Base-by-base conservation (phyloP, 108 stramenopile genomes). In the Nitzschia palea region DNA sequence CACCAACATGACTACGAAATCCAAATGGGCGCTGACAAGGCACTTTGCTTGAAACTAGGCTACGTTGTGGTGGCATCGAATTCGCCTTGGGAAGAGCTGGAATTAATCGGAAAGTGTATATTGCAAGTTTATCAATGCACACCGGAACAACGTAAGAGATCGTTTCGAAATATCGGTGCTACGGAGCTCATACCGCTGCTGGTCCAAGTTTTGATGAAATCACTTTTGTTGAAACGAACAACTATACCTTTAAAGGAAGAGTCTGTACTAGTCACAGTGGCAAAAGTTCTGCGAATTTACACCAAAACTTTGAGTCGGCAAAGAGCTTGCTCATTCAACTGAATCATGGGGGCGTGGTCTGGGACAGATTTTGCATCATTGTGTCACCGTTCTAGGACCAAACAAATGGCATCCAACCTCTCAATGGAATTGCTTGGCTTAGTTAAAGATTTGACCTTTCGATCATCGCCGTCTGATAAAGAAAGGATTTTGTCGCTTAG, bases 381-480 rank as follows among this genome's bases (percentile, higher is more conserved):
- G 59, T 26, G 15, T 34, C 31, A 2, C 15, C 2, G 27, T 26
- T 1, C 27, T 22, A 2, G 23, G 25, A 22, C 51, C 51, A 4
- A 23, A 52, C 51, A 23, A 52, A 14, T 18, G 20, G 44, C n/a
- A n/a, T 30, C 28, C 25, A 12, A 47, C 28, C 22, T 56, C 9
- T 52, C 63, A 25, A 12, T 31, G 3, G 71, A 78, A 58, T 14
- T 55, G 18, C 33, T 73, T 2, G 78, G 72, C 10, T 26, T 79
- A 42, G n/a, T 73, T 8, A 79, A 79, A 62, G 78, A 79, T 62
- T 36, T 79, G 27, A 47, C 78, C 1, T 79, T 79, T 48, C 71
- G 78, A 42, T 70, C 58, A 9, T 44, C 53, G 6, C 34, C 43
- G n/a, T 12, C 50, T 18, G 78, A 79, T 32, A 78, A 72, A 52